Evolutionary conservation across 78 protist genomes (phyloP).

Genomic region (Guillardia theta): DNA sequence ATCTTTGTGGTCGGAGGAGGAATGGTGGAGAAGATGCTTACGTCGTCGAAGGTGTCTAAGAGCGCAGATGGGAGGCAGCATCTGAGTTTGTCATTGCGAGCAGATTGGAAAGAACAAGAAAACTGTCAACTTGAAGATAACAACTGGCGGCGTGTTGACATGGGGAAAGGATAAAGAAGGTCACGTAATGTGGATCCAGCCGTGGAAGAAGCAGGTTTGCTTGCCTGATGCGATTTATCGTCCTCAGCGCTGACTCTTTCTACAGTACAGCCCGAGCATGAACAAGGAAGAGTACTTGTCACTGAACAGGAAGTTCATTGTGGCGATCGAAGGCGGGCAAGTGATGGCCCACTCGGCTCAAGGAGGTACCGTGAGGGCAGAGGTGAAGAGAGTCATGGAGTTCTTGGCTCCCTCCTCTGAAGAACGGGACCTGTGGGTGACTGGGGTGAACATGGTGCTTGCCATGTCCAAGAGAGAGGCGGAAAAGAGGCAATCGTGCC

Average conservation of each 20-base stretch:
- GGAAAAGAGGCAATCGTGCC: too few relatives aligned
- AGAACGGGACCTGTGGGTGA: slow-evolving; percentile 13
- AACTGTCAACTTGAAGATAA: neutral
- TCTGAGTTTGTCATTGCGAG: too few relatives aligned
- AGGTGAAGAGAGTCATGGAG: neutral
- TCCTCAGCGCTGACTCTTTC: too few relatives aligned
- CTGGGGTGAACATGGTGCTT: neutral
- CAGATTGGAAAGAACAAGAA: too few relatives aligned
- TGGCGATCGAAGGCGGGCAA: neutral
- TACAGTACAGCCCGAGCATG: neutral
- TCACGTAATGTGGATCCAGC: neutral
- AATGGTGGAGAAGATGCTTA: too few relatives aligned
- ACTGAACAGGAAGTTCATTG: neutral
- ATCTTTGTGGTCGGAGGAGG: too few relatives aligned
- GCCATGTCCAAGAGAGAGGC: too few relatives aligned
- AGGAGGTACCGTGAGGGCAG: neutral
- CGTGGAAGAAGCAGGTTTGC: neutral
- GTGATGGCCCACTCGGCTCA: neutral
- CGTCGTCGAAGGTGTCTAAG: too few relatives aligned
- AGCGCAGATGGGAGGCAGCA: too few relatives aligned
- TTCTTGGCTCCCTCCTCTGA: neutral
- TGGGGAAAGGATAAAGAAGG: neutral
- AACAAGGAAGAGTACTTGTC: neutral
- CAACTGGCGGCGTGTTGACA: neutral
- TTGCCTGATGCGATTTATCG: too few relatives aligned